A percentile compares a stretch with the other conserved stretches of the same genome.
phyloP scores from a whole-genome alignment of 2,329 filamentous ascomycete species.

The Sporothrix sp. region DNA sequence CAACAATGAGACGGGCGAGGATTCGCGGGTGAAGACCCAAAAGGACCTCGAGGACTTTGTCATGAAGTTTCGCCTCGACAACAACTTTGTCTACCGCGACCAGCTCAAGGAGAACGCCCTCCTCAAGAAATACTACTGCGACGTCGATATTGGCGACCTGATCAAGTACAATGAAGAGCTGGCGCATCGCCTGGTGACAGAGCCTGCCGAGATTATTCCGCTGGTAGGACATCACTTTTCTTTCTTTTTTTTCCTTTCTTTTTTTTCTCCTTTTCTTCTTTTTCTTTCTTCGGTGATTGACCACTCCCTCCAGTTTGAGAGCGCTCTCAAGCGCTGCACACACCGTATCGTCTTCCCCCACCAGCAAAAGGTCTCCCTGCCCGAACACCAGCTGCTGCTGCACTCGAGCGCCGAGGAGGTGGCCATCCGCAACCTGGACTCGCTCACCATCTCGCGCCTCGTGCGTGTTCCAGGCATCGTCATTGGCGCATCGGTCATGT shows the following conservation, averaged over 20 bases:
- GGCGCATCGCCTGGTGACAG: conserved; percentile 77
- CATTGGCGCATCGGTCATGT: conserved; percentile 92
- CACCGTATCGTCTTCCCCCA: conserved; percentile 86
- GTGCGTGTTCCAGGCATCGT: conserved; percentile 95
- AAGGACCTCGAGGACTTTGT: conserved; percentile 81
- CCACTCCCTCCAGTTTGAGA: conserved; percentile 62
- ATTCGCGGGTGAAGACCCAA: conserved; percentile 63
- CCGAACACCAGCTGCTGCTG: conserved; percentile 87
- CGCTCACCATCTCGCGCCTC: conserved; percentile 85
- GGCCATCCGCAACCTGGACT: conserved; percentile 88
- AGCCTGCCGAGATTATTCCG: conserved; percentile 87
- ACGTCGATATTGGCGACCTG: conserved; percentile 89
- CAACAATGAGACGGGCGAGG: conserved; percentile 54
- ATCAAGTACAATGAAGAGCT: conserved; percentile 96
- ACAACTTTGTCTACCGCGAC: conserved; percentile 91
- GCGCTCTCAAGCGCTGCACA: conserved; percentile 80
- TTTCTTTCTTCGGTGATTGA: no score
- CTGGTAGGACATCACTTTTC: conserved; percentile 46
- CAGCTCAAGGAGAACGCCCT: conserved; percentile 92
- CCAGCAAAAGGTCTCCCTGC: conserved; percentile 56
- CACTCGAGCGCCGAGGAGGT: conserved; percentile 86
- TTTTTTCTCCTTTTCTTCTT: no score
- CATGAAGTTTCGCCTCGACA: conserved; percentile 87
- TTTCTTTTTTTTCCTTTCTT: no score
- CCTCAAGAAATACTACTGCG: conserved; percentile 88